These are phyloP conservation scores for Vanilla planifolia DNA, from an alignment of 106 monocot species.

Conservation along the genomic window DNA sequence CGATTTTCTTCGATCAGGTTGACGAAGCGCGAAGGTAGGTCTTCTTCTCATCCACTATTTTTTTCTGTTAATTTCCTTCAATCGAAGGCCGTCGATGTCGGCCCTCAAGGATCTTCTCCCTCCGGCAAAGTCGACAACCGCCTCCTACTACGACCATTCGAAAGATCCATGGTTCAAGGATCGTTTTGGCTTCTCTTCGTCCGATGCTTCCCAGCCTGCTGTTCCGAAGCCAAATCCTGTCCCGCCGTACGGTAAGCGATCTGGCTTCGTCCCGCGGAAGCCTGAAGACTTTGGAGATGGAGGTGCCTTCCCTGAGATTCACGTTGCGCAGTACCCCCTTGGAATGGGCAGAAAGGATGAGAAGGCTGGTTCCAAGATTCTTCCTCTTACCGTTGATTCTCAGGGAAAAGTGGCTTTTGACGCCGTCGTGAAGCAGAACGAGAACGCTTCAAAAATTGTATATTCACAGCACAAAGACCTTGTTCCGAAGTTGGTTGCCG, in stretches of 20 bases:
- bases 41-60: too few species aligned
- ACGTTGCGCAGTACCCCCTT: conserved; percentile 87
- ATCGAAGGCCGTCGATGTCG: conserved; percentile 30
- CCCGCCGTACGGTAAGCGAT: conserved; percentile 82
- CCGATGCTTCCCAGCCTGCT: conserved; percentile 4
- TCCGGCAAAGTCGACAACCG: conserved; percentile 39
- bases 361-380: conserved; percentile 79
- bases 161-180: conserved; percentile 96
- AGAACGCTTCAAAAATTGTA: conserved; percentile 76
- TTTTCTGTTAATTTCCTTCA: too few species aligned
- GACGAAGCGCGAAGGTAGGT: too few species aligned
- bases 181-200: conserved; percentile 37
- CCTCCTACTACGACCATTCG: conserved; percentile 72
- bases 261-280: conserved; percentile 71
- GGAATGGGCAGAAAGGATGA: conserved; percentile 85
- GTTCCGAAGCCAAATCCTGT: conserved; percentile 20
- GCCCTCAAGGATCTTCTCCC: conserved; percentile 85
- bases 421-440: conserved; percentile 76
- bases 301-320: conserved; percentile 98
- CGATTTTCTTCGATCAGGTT: too few species aligned
- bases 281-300: conserved; percentile 96
- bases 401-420: conserved; percentile 84
- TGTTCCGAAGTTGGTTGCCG: conserved; percentile 54
- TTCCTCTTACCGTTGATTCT: conserved; percentile 85
- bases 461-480: conserved; percentile 92